Evolutionary conservation across 1,284 basidiomycete species (phyloP), one percentile per base, ranked within the genome.

Genomic region (Cryptococcus maquisensis): DNA sequence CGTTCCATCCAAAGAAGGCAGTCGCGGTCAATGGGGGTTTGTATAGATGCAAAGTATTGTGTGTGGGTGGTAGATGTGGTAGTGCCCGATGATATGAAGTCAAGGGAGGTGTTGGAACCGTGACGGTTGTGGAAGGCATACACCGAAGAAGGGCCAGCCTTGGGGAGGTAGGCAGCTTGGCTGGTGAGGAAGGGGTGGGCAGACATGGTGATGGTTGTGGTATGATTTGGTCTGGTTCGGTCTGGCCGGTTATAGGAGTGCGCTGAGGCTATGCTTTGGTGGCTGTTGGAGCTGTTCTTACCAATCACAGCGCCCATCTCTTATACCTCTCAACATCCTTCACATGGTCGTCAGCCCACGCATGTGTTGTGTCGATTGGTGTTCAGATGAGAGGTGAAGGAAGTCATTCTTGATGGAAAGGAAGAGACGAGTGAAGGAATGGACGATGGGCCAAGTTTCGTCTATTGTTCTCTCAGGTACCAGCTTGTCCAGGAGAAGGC

Each of bases 171-270:
- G 4, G 62, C 56, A 13, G 59, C 56, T 51, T 66, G 64, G 51
- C 64, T 56, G 35, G 59, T 53, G 37, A 66, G 54, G 60, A 64
- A 64, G 3, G 64, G 62, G 54, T 66, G 64, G 36, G 41, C 28
- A 41, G 52, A 37, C 39, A 42, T 57, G 28, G 16, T 43, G 32
- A 38, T 28, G 44, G 18, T 42, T 35, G 23, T 18, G 38, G 18
- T 16, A 37, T 46, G 23, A n/a, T 42, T 39, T n/a, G 20, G 8
- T 50, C 18, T 36, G 18, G 16, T 32, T 32, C 20, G 47, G 37
- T 42, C n/a, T 47, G 40, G 23, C 13, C 7, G 18, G 10, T 20
- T 16, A 32, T 40, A 37, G 37, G 32, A 36, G 5, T 35, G 49
- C n/a, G 12, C 37, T 16, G 42, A 9, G 37, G 35, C 23, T 20